These are phyloP conservation scores for Neopestalotiopsis rosae DNA, from an alignment of 2,329 filamentous ascomycete genomes.

Conservation along the genomic window DNA sequence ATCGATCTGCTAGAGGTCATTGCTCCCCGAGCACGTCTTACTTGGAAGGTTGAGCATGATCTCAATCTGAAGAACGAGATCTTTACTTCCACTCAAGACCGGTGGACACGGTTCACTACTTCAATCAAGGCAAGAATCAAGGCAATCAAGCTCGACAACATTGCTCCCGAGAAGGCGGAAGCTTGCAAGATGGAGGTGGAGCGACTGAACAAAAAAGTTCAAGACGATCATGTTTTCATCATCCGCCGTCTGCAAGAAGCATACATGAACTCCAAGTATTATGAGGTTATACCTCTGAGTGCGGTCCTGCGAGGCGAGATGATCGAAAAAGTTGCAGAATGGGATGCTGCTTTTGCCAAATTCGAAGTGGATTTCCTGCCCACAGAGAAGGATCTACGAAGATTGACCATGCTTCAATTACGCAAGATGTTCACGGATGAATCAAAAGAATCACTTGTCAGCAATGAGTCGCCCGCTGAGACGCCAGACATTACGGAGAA, in stretches of 20 bases:
- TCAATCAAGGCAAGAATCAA: slow-evolving; percentile 85
- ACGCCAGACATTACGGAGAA: slow-evolving; percentile 56
- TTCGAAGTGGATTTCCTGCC: slow-evolving; percentile 94
- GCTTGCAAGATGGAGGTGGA: slow-evolving; percentile 85
- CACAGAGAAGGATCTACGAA: slow-evolving; percentile 92
- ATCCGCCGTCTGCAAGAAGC: slow-evolving; percentile 82
- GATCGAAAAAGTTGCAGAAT: slow-evolving; percentile 90
- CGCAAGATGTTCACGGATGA: slow-evolving; percentile 95
- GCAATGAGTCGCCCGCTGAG: slow-evolving; percentile 70
- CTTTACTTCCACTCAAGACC: slow-evolving; percentile 79
- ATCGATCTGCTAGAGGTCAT: slow-evolving; percentile 94
- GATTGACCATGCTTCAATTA: slow-evolving; percentile 88
- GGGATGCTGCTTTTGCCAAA: slow-evolving; percentile 88
- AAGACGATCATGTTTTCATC: slow-evolving; percentile 80
- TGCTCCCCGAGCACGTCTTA: slow-evolving; percentile 86
- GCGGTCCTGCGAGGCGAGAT: slow-evolving; percentile 80
- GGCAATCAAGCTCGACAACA: slow-evolving; percentile 89
- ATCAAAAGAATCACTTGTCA: slow-evolving; percentile 75
- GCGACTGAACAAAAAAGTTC: slow-evolving; percentile 74
- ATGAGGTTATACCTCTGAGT: slow-evolving; percentile 95
- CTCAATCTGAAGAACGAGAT: slow-evolving; percentile 91
- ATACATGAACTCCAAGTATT: slow-evolving; percentile 94
- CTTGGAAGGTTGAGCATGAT: slow-evolving; percentile 98
- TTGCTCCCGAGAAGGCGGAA: slow-evolving; percentile 85
- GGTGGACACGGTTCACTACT: slow-evolving; percentile 84